A percentile compares a stretch with the other conserved stretches of the same genome.
These are phyloP conservation scores for Homolaphlyctis polyrhiza DNA, from an alignment of 371 early-diverging fungal genomes.

Conservation along the genomic window DNA sequence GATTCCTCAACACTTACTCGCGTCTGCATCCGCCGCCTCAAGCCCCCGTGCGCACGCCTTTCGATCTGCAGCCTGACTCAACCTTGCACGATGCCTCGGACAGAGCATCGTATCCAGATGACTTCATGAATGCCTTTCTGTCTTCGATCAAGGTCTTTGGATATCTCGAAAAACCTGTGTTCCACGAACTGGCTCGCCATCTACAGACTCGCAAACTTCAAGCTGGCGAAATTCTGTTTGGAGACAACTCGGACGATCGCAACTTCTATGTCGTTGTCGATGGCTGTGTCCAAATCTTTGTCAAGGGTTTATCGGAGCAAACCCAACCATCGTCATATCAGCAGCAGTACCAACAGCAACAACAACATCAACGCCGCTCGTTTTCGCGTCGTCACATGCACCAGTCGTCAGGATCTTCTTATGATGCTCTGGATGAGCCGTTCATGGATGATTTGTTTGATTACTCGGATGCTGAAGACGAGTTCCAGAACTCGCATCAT, in stretches of 20 bases:
- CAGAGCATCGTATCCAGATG: conserved; percentile 61
- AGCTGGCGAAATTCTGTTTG: conserved; percentile 81
- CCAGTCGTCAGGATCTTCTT: conserved; percentile 12
- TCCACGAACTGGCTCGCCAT: conserved; percentile 83
- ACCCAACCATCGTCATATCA: no score
- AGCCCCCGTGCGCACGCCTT: conserved; percentile 33
- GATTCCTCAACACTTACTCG: conserved; percentile 73
- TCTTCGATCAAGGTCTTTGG: conserved; percentile 94
- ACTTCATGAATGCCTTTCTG: conserved; percentile 78
- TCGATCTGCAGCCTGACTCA: conserved; percentile 77
- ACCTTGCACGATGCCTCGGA: conserved; percentile 54
- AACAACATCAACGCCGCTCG: background rate
- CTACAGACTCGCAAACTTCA: conserved; percentile 68
- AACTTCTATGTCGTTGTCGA: conserved; percentile 94
- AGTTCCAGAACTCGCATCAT: conserved; percentile 50
- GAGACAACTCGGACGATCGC: conserved; percentile 59
- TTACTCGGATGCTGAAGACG: conserved; percentile 18
- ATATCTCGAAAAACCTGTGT: conserved; percentile 92
- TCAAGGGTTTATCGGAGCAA: conserved; percentile 25
- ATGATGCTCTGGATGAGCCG: background rate
- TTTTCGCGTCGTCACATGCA: background rate
- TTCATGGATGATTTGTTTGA: background rate
- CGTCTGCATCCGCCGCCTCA: conserved; percentile 54
- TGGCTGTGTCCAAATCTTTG: conserved; percentile 81
- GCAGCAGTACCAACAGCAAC: conserved; percentile 8